phyloP scores from a whole-genome alignment of 2,329 filamentous ascomycete genomes.

The Sporothrix luriei region DNA sequence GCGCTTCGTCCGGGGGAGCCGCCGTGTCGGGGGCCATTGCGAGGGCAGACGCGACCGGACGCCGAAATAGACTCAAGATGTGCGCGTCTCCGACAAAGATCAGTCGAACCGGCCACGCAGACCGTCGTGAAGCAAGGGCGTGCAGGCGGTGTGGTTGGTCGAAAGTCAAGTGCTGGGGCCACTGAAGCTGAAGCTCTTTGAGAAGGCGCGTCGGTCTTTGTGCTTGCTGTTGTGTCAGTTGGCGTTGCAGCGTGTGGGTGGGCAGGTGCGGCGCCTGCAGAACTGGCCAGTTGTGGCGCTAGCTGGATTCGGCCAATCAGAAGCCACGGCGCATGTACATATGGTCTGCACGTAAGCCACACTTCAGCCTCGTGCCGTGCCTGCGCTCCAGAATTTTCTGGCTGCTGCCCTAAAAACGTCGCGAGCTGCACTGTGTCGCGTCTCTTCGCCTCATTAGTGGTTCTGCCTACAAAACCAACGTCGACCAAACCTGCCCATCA shows the following conservation, averaged over 20 bases:
- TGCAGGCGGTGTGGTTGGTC: background rate
- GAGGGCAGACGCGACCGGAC: background rate
- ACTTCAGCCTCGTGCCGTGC: slow-evolving; percentile 35
- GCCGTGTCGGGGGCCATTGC: slow-evolving; percentile 30
- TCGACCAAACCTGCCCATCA: background rate
- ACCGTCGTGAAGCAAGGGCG: background rate
- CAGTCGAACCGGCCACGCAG: background rate
- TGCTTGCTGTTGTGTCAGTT: slow-evolving; percentile 8
- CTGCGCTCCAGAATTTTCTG: slow-evolving; percentile 3
- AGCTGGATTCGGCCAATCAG: slow-evolving; percentile 26
- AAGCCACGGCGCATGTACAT: background rate
- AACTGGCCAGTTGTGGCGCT: slow-evolving; percentile 29
- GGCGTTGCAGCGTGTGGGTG: slow-evolving; percentile 17
- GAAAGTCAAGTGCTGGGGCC: background rate
- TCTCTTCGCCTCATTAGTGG: background rate
- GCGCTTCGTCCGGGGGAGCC: slow-evolving; percentile 3
- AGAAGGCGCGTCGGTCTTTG: slow-evolving; percentile 28
- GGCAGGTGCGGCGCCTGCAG: slow-evolving; percentile 1
- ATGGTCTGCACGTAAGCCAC: slow-evolving; percentile 31
- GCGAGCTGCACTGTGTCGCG: slow-evolving; percentile 29
- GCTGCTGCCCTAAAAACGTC: slow-evolving; percentile 24
- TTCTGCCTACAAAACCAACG: slow-evolving; percentile 8
- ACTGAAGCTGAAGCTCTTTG: background rate
- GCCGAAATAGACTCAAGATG: background rate
- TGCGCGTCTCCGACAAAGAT: background rate